Base-by-base conservation (phyloP, 345 rosid genomes). In the Xanthoceras sorbifolium region DNA sequence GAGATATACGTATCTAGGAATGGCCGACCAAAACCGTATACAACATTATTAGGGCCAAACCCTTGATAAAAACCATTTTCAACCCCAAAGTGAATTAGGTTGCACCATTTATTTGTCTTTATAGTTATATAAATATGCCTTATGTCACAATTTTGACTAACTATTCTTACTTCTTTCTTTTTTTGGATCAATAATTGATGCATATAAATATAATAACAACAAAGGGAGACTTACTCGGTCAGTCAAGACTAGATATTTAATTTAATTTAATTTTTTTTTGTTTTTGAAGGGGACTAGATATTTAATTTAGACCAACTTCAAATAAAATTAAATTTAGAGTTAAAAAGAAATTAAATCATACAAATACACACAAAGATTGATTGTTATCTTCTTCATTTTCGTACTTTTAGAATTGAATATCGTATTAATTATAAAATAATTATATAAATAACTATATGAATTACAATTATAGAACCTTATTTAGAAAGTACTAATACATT, bases 1-100 rank as follows among this genome's bases (percentile, higher is more conserved):
- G 52, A 46, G 18, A 46, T 46, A 46, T 15, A 46, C 15, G 0
- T 46, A 46, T 46, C 52, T 10, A 3, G 52, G 44, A 31, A 62
- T 67, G 78, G 74, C 73, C 48, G 73, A 70, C 73, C 64, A 22
- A 29, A 40, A 57, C 69, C 73, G 67, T 75, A 65, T 42, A 28
- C 20, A n/a, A 54, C 48, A 57, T 32, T 36, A 65, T 23, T 42
- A 14, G 11, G 38, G 73, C 76, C 71, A 17, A 54, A 38, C 42
- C 42, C 61, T 69, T 64, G 78, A 64, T 28, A 63, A 44, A 31
- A 52, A 52, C 46, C 22, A 68, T 71, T 28, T 57, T 29, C 50
- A 38, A 61, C 76, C 77, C 72, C 46, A 32, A 12, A 38, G 7
- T 48, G 6, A 48, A 52, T 80, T 80, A 9, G 76, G 67, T 66